These are phyloP conservation scores for Fusarium torreyae DNA, from an alignment of 2,329 filamentous ascomycete species.

Conservation along the genomic window DNA sequence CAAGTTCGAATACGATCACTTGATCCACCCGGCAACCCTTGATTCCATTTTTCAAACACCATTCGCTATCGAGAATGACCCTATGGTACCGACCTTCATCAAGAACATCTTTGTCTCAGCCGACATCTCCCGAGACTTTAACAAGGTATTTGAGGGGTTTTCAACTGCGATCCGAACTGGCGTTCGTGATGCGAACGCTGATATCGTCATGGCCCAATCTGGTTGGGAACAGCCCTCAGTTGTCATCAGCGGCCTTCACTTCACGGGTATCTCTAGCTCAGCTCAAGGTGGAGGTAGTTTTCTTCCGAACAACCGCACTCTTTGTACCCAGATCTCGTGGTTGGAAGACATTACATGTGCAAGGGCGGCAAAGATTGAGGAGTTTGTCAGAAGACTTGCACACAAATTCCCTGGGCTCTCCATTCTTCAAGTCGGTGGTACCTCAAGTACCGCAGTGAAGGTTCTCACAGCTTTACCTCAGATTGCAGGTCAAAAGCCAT, in stretches of 20 bases:
- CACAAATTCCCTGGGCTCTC: conserved; percentile 59
- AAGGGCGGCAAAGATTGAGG: conserved; percentile 35
- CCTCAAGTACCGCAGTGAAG: conserved; percentile 28
- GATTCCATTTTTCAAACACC: conserved; percentile 70
- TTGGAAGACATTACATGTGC: conserved; percentile 55
- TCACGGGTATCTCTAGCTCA: conserved; percentile 56
- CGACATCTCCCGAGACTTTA: conserved; percentile 52
- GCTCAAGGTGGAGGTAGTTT: conserved; percentile 54
- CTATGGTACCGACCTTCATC: conserved; percentile 67
- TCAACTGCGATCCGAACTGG: conserved; percentile 56
- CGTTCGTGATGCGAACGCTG: conserved; percentile 58
- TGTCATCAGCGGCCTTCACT: conserved; percentile 61
- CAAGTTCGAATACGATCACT: conserved; percentile 66
- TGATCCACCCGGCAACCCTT: conserved; percentile 72
- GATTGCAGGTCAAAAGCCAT: conserved; percentile 49
- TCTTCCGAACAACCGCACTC: conserved; percentile 64
- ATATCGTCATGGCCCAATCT: conserved; percentile 61
- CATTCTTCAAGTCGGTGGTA: conserved; percentile 59
- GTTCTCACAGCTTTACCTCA: conserved; percentile 50
- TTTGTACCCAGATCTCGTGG: conserved; percentile 67
- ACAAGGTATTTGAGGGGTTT: conserved; percentile 59
- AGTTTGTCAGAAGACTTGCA: conserved; percentile 54
- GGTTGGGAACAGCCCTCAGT: conserved; percentile 56
- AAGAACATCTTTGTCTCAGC: conserved; percentile 64
- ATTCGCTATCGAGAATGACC: conserved; percentile 60